These are phyloP conservation scores for Plasmodium cynomolgi DNA, from an alignment of 169 alveolate species.

Conservation along the genomic window DNA sequence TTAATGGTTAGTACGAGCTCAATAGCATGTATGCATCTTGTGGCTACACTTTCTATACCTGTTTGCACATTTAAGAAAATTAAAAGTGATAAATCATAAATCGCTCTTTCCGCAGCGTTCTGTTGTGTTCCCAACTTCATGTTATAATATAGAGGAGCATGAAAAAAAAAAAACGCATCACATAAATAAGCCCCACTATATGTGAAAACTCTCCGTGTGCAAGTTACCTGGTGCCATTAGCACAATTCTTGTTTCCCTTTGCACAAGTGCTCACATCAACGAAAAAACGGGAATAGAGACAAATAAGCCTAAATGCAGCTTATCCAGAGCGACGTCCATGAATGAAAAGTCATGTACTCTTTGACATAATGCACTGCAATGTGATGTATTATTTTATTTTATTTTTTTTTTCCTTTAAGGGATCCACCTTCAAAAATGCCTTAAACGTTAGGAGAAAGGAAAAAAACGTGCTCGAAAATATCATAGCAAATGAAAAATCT, in stretches of 20 bases:
- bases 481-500: constrained; percentile 32
- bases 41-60: not conserved
- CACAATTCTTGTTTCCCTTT: not conserved
- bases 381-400: not conserved
- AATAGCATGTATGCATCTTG: not conserved
- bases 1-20: constrained; percentile 29
- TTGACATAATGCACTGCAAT: not conserved
- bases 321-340: not conserved
- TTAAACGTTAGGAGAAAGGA: constrained; percentile 73
- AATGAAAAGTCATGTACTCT: not conserved
- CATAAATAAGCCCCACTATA: not conserved
- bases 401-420: constrained; percentile 24
- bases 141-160: not conserved
- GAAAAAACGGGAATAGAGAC: not conserved
- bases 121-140: not conserved
- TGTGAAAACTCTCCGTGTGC: not conserved
- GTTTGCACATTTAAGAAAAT: constrained; percentile 1
- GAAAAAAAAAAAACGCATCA: not conserved
- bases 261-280: not conserved
- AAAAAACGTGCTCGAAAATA: constrained; percentile 47
- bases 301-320: not conserved
- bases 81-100: not conserved
- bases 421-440: constrained; percentile 71
- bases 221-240: not conserved
- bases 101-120: not conserved